phyloP scores from a whole-genome alignment of 306 rosid genomes.

The Alnus rubra region DNA sequence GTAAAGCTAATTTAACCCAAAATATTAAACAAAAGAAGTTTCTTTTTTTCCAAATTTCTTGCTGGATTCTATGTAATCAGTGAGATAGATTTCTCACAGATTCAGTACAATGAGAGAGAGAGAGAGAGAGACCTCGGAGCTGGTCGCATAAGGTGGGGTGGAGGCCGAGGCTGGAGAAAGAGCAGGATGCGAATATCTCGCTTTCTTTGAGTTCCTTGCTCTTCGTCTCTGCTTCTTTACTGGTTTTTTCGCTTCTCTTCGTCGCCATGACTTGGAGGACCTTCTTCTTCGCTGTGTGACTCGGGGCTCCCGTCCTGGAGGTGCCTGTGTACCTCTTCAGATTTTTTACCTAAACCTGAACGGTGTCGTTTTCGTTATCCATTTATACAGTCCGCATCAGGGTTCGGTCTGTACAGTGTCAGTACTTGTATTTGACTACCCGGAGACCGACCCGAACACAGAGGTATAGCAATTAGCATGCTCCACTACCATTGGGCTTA shows the following conservation, averaged over 20 bases:
- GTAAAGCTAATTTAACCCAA: background rate
- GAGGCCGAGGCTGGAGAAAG: constrained; percentile 86
- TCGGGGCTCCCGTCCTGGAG: background rate
- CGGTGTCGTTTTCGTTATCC: too few species aligned
- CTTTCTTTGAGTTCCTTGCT: constrained; percentile 13
- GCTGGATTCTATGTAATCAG: background rate
- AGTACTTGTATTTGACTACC: too few species aligned
- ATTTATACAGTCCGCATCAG: too few species aligned
- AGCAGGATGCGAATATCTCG: constrained; percentile 66
- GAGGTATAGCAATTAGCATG: too few species aligned
- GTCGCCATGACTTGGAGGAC: constrained; percentile 22
- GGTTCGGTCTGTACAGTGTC: too few species aligned
- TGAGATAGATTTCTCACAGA: background rate
- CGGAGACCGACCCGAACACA: too few species aligned
- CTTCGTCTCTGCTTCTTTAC: constrained; percentile 21
- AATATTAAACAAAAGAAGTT: background rate
- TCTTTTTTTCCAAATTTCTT: background rate
- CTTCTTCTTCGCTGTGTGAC: background rate
- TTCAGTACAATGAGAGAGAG: background rate
- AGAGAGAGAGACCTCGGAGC: constrained; percentile 56
- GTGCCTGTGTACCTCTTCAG: too few species aligned
- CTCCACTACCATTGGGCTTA: too few species aligned
- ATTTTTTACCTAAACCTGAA: too few species aligned
- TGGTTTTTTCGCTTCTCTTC: constrained; percentile 24
- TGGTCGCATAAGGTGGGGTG: constrained; percentile 69